Conservation (phyloP, 768 basidiomycete genomes). For the Tubosaeta sp. region DNA sequence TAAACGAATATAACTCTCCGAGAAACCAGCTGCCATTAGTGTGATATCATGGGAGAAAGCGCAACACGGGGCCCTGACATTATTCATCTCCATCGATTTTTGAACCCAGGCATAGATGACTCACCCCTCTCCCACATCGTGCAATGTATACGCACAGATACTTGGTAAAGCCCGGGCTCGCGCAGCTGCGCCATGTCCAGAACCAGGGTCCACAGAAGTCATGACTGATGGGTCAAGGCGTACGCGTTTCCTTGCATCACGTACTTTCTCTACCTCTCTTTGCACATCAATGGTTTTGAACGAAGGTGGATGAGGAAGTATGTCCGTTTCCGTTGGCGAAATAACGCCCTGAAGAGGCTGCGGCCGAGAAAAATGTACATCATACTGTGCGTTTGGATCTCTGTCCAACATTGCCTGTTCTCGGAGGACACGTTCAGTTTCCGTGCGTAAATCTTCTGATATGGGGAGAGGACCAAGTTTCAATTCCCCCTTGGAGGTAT, state of each 20-base stretch:
- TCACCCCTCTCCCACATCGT: slow-evolving; percentile 94
- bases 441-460: slow-evolving; percentile 72
- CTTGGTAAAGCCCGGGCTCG: slow-evolving; percentile 77
- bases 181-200: slow-evolving; percentile 50
- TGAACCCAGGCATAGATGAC: slow-evolving; percentile 20
- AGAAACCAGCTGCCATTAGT: slow-evolving; percentile 90
- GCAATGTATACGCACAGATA: slow-evolving; percentile 91
- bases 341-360: slow-evolving; percentile 49
- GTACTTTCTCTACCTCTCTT: slow-evolving; percentile 83
- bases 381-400: slow-evolving; percentile 63
- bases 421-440: slow-evolving; percentile 73
- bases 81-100: slow-evolving; percentile 8
- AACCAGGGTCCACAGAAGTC: slow-evolving; percentile 51
- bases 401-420: slow-evolving; percentile 79
- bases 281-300: slow-evolving; percentile 88
- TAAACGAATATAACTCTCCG: slow-evolving; percentile 90
- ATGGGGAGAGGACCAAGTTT: slow-evolving; percentile 84
- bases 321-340: slow-evolving; percentile 64
- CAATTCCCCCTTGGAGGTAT: slow-evolving; percentile 67
- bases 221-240: slow-evolving; percentile 74
- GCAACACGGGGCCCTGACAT: slow-evolving; percentile 69
- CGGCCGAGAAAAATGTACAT: slow-evolving; percentile 52
- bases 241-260: slow-evolving; percentile 90
- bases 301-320: slow-evolving; percentile 74
- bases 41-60: slow-evolving; percentile 90